A percentile compares a stretch with the other conserved stretches of the same genome.
phyloP scores from a whole-genome alignment of 2,329 filamentous ascomycete genomes.

The Lachnellula cervina region DNA sequence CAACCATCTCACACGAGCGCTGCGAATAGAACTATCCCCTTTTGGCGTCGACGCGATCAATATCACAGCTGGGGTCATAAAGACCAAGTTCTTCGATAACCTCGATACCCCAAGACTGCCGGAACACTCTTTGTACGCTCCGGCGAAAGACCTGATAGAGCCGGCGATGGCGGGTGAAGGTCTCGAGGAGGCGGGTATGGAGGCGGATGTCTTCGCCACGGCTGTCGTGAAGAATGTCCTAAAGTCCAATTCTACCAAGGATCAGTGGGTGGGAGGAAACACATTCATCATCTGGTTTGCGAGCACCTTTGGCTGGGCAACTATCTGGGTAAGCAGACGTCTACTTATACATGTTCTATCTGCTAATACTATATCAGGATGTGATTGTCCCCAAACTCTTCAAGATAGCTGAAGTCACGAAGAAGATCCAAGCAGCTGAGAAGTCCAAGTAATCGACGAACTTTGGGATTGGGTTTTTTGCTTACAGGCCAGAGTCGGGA shows the following conservation, averaged over 20 bases:
- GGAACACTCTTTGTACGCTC: conserved; percentile 15
- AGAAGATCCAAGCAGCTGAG: conserved; percentile 7
- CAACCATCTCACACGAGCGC: conserved; percentile 7
- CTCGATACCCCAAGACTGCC: conserved; percentile 11
- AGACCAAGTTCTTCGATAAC: conserved; percentile 22
- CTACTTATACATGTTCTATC: not conserved
- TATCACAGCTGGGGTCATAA: conserved; percentile 18
- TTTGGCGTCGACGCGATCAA: conserved; percentile 20
- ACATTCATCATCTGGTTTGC: conserved; percentile 14
- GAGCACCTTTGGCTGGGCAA: conserved; percentile 17
- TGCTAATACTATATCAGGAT: conserved; percentile 5
- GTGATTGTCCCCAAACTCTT: not conserved
- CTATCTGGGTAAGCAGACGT: conserved; percentile 13
- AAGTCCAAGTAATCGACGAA: not conserved
- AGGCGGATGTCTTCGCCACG: conserved; percentile 17
- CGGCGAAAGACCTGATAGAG: conserved; percentile 19
- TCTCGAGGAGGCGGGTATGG: conserved; percentile 1
- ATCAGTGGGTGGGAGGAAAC: conserved; percentile 18
- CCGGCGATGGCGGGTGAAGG: conserved; percentile 2
- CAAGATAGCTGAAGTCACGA: conserved; percentile 4
- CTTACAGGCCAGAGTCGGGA: not conserved
- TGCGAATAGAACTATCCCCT: conserved; percentile 15
- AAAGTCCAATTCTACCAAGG: conserved; percentile 17
- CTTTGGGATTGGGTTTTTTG: not conserved
- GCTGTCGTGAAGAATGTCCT: conserved; percentile 21